Percentiles rank a stretch among this genome's conserved stretches.
phyloP scores from a whole-genome alignment of 1,284 basidiomycete species.

The Ceratobasidium sp. region DNA sequence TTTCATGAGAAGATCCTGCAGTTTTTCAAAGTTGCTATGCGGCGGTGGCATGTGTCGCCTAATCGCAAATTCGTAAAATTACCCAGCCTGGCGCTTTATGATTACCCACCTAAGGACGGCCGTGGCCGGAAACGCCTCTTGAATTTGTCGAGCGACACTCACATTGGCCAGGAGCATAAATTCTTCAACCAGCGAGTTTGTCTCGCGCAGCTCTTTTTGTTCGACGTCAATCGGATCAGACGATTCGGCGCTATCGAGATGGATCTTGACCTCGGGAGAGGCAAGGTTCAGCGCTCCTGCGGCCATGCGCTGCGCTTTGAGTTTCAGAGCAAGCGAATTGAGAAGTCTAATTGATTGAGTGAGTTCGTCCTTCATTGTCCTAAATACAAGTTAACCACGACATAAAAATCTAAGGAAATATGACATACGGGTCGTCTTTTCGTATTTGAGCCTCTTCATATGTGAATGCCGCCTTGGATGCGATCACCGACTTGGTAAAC shows the following conservation, averaged over 20 bases:
- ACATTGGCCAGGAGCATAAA: conserved; percentile 99
- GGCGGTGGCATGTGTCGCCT: conserved; percentile 96
- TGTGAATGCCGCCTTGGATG: conserved; percentile 96
- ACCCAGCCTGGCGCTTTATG: conserved; percentile 3
- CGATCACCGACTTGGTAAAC: conserved; percentile 97
- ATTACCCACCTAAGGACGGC: conserved; percentile 82
- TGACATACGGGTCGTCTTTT: conserved; percentile 87
- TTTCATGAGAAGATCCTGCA: conserved; percentile 93
- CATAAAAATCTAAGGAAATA: not conserved
- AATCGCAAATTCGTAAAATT: not conserved
- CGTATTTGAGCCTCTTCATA: conserved; percentile 96
- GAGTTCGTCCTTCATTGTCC: conserved; percentile 82
- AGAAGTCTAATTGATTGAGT: conserved; percentile 90
- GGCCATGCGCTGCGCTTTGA: conserved; percentile 88
- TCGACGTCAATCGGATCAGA: conserved; percentile 98
- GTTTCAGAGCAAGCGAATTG: conserved; percentile 86
- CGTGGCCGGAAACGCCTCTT: conserved; percentile 95
- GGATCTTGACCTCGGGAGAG: conserved; percentile 97
- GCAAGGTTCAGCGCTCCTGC: conserved; percentile 97
- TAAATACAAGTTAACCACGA: conserved; percentile 52
- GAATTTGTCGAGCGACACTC: conserved; percentile 90
- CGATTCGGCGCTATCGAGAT: conserved; percentile 91
- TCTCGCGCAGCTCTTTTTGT: conserved; percentile 93
- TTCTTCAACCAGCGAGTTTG: conserved; percentile 97
- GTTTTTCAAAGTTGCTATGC: conserved; percentile 92